These are phyloP conservation scores for Nelumbo lutea DNA, from an alignment of 164 flowering plant genomes.

Conservation along the genomic window DNA sequence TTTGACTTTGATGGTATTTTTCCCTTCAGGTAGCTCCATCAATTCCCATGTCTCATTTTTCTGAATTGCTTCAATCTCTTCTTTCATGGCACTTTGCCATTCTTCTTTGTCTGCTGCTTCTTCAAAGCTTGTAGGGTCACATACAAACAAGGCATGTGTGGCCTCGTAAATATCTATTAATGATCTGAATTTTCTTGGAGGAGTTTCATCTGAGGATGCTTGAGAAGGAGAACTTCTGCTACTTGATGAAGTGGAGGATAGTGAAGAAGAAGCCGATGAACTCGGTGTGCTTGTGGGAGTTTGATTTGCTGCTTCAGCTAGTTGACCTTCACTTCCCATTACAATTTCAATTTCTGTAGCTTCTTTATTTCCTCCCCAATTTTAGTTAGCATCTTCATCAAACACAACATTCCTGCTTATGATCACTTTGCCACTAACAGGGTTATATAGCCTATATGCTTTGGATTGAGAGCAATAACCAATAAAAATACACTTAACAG, in stretches of 20 bases:
- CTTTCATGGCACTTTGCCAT: no score
- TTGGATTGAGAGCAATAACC: background rate
- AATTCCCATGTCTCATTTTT: conserved; percentile 11
- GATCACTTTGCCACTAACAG: background rate
- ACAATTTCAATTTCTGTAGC: background rate
- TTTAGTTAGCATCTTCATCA: background rate
- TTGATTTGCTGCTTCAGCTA: background rate
- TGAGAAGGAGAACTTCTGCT: background rate
- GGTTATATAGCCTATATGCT: conserved; percentile 3
- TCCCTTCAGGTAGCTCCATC: conserved; percentile 4
- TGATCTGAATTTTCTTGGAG: background rate
- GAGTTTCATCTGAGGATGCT: background rate
- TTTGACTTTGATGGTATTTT: background rate
- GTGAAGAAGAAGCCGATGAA: background rate
- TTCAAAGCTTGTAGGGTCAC: conserved; percentile 4
- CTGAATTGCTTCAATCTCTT: no score
- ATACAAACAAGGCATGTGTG: background rate
- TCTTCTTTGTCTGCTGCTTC: background rate
- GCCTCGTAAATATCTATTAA: background rate
- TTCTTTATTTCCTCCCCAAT: conserved; percentile 1
- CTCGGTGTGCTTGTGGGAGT: background rate
- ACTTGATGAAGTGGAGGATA: background rate
- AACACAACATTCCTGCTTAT: background rate
- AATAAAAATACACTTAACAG: background rate
- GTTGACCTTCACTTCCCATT: background rate